Base-by-base conservation (phyloP, 768 basidiomycete species). In the Nevesoporus exiguus region DNA sequence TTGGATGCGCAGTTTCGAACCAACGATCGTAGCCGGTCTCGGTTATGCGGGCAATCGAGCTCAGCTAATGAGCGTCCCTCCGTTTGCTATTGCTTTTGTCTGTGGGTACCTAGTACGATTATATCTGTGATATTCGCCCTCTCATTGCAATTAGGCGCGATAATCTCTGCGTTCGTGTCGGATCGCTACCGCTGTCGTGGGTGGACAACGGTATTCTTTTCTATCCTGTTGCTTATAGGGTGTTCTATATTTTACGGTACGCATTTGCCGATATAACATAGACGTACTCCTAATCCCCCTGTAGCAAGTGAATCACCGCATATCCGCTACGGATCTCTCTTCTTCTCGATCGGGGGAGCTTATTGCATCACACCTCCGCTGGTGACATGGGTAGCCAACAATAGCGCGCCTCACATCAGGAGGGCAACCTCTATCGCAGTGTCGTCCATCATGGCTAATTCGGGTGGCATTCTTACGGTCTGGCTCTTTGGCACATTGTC, bases 291-390 rank as follows among this genome's bases (percentile, higher is more conserved):
- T 37, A 17, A 37, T 17, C 13, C 15, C 5, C 17, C 3, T 10
- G 9, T 10, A 40, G 39, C 54, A 15, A 60, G 51, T 29, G 49
- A 48, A 22, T 78, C 81, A 4, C 58, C 55, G 10, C 66, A 69
- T 5, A 62, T 79, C 33, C 78, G 77, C 57, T 85, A 86, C 49
- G 79, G 71, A 17, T 79, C 80, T 11, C 72, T 86, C 1, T 84
- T 84, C 73, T 69, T 85, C 44, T 76, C 75, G 7, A 72, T 84
- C n/a, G 61, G 78, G 0, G 82, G 84, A 13, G 70, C 75, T 0
- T 85, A 84, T 65, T 68, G 33, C 11, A n/a, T n/a, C 5, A 3
- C 36, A 10, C 36, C 37, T 2, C 1, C 37, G 5, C 19, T 19
- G 37, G 7, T 5, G 3, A 19, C 37, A 7, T 39, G 37, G 37